Evolutionary conservation across 345 rosid species (phyloP), one percentile per base, ranked within the genome.

Genomic region (Rhizophora mangle): DNA sequence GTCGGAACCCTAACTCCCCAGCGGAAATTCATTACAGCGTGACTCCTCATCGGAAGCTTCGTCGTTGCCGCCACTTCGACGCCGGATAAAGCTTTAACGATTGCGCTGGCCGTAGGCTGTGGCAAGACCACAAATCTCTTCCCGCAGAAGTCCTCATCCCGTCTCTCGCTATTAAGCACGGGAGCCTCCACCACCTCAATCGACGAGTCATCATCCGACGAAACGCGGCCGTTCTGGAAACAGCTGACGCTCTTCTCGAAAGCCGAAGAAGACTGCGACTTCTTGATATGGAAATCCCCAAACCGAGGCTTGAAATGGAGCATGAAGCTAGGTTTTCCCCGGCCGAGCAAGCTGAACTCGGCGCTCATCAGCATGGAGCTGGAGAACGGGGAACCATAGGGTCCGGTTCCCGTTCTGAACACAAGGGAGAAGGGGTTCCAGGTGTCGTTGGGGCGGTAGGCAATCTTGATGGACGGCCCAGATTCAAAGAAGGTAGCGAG

Each of bases 1-100:
- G 84, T 78, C 6, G 99, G 99, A 65, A 89, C 83, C 89, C 93
- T 84, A 56, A 94, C 85, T 2, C 98, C 98, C 98, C 98, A 94
- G 64, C 96, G 82, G 85, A 87, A 88, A 71, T 80, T 89, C 72
- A 91, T 73, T 3, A 87, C 81, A 10, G 92, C 93, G 8, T 77
- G 82, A 36, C 86, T 82, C 81, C 82, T 85, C 39, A 91, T 80
- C 4, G 98, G 97, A 4, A 94, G 68, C 26, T 69, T 74, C 43
- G 98, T 91, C 81, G 77, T 86, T 43, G 97, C 98, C 21, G 89
- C 77, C 18, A 91, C 81, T 72, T 94, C 95, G 8, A 89, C 69
- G 0, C 97, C 93, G 5, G 96, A 80, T 1, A 91, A 70, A 51
- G 77, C 43, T 2, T 81, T 80, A 1, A 85, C 79, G 8, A 89